phyloP scores from a whole-genome alignment of 2,329 filamentous ascomycete genomes.

The Fusarium equiseti region DNA sequence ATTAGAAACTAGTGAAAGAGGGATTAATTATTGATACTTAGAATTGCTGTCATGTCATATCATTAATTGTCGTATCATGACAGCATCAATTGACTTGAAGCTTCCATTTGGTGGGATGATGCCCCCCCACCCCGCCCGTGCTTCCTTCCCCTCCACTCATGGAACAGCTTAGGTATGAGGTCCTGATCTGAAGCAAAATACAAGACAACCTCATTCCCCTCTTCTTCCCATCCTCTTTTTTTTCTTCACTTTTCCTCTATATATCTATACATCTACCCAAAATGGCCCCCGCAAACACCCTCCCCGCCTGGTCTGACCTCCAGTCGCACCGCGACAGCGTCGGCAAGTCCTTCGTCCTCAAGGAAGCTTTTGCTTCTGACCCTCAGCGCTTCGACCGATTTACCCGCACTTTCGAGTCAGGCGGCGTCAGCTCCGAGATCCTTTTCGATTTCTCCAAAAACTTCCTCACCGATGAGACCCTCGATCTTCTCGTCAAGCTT shows the following conservation, averaged over 20 bases:
- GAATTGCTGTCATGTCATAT: slow-evolving; percentile 3
- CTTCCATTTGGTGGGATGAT: slow-evolving; percentile 42
- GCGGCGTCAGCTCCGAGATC: slow-evolving; percentile 85
- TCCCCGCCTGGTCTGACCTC: slow-evolving; percentile 89
- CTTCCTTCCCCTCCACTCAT: slow-evolving; percentile 31
- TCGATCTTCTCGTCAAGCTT: slow-evolving; percentile 86
- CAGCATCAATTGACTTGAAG: slow-evolving; percentile 21
- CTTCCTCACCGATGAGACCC: slow-evolving; percentile 93
- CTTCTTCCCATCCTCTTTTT: slow-evolving; percentile 12
- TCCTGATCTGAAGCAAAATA: slow-evolving; percentile 18
- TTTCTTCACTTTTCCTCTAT: not conserved
- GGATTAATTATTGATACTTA: not conserved
- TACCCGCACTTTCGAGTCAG: slow-evolving; percentile 85
- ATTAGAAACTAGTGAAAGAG: not conserved
- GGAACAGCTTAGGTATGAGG: slow-evolving; percentile 14
- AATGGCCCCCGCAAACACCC: slow-evolving; percentile 87
- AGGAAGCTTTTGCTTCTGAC: slow-evolving; percentile 92
- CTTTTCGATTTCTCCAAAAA: slow-evolving; percentile 99
- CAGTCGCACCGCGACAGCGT: slow-evolving; percentile 89
- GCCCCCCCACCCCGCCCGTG: slow-evolving; percentile 39
- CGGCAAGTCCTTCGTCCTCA: slow-evolving; percentile 90
- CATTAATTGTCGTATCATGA: slow-evolving; percentile 30
- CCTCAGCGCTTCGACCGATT: slow-evolving; percentile 91
- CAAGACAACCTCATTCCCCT: slow-evolving; percentile 39
- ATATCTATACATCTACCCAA: slow-evolving; percentile 19